phyloP scores from a whole-genome alignment of 768 basidiomycete genomes.

The Podaxis mareebaensis region DNA sequence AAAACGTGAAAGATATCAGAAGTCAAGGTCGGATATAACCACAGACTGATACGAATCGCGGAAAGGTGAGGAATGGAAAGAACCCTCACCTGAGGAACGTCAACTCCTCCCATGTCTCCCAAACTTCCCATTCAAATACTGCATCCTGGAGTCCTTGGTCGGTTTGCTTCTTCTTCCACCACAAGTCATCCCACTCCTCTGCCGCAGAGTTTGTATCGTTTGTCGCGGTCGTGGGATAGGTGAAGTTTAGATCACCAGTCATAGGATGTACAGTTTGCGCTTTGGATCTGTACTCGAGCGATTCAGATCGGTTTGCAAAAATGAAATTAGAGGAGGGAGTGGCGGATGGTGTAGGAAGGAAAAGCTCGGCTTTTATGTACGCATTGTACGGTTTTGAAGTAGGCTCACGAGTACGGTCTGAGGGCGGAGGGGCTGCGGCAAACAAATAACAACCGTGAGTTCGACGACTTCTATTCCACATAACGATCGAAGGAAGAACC shows the following conservation, averaged over 20 bases:
- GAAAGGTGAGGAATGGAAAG: neutral
- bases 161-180: slow-evolving; percentile 43
- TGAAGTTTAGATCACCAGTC: slow-evolving; percentile 11
- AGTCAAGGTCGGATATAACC: too few species aligned
- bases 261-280: slow-evolving; percentile 5
- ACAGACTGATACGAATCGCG: slow-evolving; percentile 5
- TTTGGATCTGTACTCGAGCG: slow-evolving; percentile 3
- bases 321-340: neutral
- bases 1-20: neutral
- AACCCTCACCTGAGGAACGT: slow-evolving; percentile 49
- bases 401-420: slow-evolving; percentile 29
- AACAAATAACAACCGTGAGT: neutral
- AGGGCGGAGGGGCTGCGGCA: slow-evolving; percentile 45
- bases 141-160: slow-evolving; percentile 46
- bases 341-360: slow-evolving; percentile 31
- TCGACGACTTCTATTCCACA: neutral
- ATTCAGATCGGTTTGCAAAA: neutral
- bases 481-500: neutral
- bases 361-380: slow-evolving; percentile 47
- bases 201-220: slow-evolving; percentile 1
- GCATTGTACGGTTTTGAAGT: slow-evolving; percentile 36
- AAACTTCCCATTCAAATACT: slow-evolving; percentile 44
- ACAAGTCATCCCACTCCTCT: slow-evolving; percentile 28
- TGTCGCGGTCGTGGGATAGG: neutral
- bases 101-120: slow-evolving; percentile 48